These are phyloP conservation scores for Sphaerulina populicola DNA, from an alignment of 2,329 filamentous ascomycete genomes.

Conservation along the genomic window DNA sequence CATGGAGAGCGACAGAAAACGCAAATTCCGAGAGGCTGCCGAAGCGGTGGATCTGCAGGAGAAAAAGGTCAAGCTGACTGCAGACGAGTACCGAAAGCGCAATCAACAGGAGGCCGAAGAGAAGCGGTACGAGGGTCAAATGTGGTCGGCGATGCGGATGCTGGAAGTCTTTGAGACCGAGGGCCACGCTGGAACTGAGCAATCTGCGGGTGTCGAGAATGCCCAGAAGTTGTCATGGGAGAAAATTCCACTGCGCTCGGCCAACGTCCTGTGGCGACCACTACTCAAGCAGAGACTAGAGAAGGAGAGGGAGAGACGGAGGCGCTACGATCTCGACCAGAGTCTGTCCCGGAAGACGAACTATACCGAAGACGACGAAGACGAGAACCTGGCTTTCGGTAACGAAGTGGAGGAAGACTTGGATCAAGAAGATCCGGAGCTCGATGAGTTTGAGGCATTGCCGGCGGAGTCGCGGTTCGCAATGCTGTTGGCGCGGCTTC, in stretches of 20 bases:
- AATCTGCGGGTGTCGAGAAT: conserved; percentile 9
- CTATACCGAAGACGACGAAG: conserved; percentile 60
- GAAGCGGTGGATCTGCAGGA: conserved; percentile 41
- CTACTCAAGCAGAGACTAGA: conserved; percentile 62
- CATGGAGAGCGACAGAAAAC: conserved; percentile 71
- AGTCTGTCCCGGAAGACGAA: conserved; percentile 55
- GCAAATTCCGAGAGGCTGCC: conserved; percentile 53
- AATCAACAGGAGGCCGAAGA: conserved; percentile 63
- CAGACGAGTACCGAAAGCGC: conserved; percentile 64
- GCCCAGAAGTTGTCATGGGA: conserved; percentile 1
- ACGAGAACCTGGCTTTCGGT: conserved; percentile 62
- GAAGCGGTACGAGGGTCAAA: conserved; percentile 57
- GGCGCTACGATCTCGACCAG: conserved; percentile 58
- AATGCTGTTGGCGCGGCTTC: conserved; percentile 59
- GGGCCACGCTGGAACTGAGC: conserved; percentile 19
- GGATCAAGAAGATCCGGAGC: conserved; percentile 70
- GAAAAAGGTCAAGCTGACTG: conserved; percentile 57
- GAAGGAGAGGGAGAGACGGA: conserved; percentile 57
- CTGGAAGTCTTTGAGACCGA: conserved; percentile 67
- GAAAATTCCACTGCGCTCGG: conserved; percentile 42
- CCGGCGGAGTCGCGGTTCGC: conserved; percentile 58
- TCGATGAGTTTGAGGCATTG: conserved; percentile 69
- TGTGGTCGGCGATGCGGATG: conserved; percentile 72
- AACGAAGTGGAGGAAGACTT: conserved; percentile 57
- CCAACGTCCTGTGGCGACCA: conserved; percentile 70